phyloP scores from a whole-genome alignment of 75 land plant species.

The Azolla pinnata region DNA sequence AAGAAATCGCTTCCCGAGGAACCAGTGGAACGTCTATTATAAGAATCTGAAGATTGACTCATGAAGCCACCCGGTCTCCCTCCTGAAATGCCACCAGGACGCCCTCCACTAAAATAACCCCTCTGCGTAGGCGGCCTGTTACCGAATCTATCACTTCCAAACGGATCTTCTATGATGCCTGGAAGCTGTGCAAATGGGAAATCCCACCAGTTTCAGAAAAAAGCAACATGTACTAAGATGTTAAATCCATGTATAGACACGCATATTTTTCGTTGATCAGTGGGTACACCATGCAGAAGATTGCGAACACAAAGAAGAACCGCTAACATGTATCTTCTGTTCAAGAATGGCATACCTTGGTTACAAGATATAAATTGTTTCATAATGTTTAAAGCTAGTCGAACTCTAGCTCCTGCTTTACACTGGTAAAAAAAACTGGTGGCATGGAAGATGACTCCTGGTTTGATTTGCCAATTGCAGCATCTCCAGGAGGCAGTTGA shows the following conservation, averaged over 20 bases:
- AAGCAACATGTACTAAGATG: neutral
- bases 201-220: neutral
- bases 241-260: no score
- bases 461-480: no score
- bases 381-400: no score
- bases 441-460: no score
- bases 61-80: slow-evolving; percentile 6
- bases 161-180: slow-evolving; percentile 1
- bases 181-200: slow-evolving; percentile 5
- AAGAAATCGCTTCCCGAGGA: neutral
- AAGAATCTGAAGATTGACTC: slow-evolving; percentile 1
- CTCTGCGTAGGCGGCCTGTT: neutral
- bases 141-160: slow-evolving; percentile 8
- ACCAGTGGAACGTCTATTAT: no score
- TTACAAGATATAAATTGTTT: neutral
- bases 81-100: slow-evolving; percentile 5
- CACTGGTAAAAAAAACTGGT: no score
- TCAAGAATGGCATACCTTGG: neutral
- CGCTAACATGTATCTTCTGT: neutral
- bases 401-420: no score
- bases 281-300: neutral
- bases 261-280: no score
- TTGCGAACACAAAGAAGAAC: neutral
- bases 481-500: no score
- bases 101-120: slow-evolving; percentile 6